Conservation (phyloP, 441 rosid species). For the Kokia cookei region DNA sequence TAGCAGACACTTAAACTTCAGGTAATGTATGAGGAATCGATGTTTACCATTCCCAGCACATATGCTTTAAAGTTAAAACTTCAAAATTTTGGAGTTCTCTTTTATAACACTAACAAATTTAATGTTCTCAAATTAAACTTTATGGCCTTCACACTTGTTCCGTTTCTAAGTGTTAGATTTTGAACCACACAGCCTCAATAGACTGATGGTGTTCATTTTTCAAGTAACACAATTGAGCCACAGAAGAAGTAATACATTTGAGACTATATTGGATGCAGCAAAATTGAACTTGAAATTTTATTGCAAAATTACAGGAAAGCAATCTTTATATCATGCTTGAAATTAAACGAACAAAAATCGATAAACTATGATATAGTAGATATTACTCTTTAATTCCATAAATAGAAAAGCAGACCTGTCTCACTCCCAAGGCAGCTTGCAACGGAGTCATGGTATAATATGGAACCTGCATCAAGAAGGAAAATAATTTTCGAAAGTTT, state of each 20-base stretch:
- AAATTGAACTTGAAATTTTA: background rate
- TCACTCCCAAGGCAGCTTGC: slow-evolving; percentile 72
- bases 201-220: background rate
- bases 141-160: background rate
- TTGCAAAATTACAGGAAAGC: background rate
- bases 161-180: background rate
- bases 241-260: background rate
- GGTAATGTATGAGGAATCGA: background rate
- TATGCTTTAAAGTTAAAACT: background rate
- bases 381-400: background rate
- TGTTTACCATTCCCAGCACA: background rate
- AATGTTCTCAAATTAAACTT: background rate
- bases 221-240: background rate
- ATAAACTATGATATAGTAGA: background rate
- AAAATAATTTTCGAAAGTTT: background rate
- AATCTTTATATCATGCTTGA: background rate
- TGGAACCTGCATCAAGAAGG: slow-evolving; percentile 37
- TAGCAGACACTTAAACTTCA: background rate
- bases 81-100: background rate
- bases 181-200: background rate
- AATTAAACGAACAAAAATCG: background rate
- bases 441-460: slow-evolving; percentile 57
- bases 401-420: slow-evolving; percentile 35
- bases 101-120: background rate
- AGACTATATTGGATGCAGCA: background rate